Conservation (phyloP, 73 alveolate genomes). For the Stentor roeselii region DNA sequence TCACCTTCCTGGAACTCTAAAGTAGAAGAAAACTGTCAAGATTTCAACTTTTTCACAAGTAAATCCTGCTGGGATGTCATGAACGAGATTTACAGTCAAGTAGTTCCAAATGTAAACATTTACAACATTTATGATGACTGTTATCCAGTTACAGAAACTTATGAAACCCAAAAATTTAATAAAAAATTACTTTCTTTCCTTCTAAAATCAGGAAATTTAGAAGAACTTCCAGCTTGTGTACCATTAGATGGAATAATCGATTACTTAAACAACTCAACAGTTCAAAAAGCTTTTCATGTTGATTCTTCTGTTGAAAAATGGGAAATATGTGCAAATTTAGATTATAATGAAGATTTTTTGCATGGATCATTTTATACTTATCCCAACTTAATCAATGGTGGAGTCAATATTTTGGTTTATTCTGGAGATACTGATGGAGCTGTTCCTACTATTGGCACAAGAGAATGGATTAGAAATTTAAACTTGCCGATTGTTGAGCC, state of each 20-base stretch:
- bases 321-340: not conserved
- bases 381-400: not conserved
- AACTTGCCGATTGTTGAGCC: constrained; percentile 40
- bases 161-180: not conserved
- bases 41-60: not conserved
- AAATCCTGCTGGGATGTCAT: not conserved
- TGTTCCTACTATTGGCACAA: constrained; percentile 67
- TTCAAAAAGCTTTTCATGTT: not conserved
- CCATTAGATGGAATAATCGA: not conserved
- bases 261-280: constrained; percentile 29
- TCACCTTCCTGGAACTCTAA: not conserved
- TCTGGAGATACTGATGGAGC: constrained; percentile 68
- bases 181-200: not conserved
- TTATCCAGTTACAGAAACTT: not conserved
- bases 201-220: not conserved
- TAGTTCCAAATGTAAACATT: not conserved
- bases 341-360: not conserved
- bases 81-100: not conserved
- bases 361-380: not conserved
- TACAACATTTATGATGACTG: not conserved
- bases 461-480: constrained; percentile 44
- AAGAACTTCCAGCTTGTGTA: not conserved
- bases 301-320: not conserved
- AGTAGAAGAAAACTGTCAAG: not conserved
- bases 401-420: constrained; percentile 30